Evolutionary conservation across 2,329 filamentous ascomycete genomes (phyloP), one percentile per base, ranked within the genome.

Genomic region (Talaromyces sp.): DNA sequence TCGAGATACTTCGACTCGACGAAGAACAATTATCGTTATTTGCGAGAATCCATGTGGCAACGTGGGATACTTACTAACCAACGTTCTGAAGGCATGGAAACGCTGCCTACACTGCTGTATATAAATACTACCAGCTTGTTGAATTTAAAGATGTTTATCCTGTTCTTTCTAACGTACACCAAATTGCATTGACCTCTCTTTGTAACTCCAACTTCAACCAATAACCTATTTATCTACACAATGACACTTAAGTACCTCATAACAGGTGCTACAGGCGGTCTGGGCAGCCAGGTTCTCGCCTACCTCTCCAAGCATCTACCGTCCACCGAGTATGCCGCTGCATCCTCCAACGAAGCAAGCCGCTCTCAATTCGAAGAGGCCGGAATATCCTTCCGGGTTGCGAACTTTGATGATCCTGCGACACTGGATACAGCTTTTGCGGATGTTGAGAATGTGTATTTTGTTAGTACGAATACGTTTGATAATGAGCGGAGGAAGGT

Each of bases 381-480:
- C 19, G 82, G 82, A 27, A 81, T 84, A 39, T 75, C 77, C 2
- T 82, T 85, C 58, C 84, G 85, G 1, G 73, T 81, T 62, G 83
- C 83, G 7, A 79, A 82, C 67, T 88, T 84, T 72, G 82, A 85
- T 47, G 77, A 81, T 43, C 74, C 79, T 0, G 70, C 74, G 0
- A 78, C 81, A 3, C 76, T 88, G 17, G 76, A 82, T 37, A 65
- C 72, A 0, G 83, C 83, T 0, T 84, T 88, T 63, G 33, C 71
- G 8, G 83, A 79, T 25, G 81, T 87, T 13, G 81, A 86, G 61
- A 79, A 81, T 56, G 74, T 89, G 41, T 83, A 88, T 65, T 82
- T 88, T 57, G 82, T 89, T 22, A 87, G 85, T 4, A 84, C 82
- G 25, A 81, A 82, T 47, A 81, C 80, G 49, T 79, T 82, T 57